Percentiles rank a stretch among this genome's conserved stretches.
These are phyloP conservation scores for Podaxis sp. DNA, from an alignment of 768 basidiomycete genomes.

Conservation along the genomic window DNA sequence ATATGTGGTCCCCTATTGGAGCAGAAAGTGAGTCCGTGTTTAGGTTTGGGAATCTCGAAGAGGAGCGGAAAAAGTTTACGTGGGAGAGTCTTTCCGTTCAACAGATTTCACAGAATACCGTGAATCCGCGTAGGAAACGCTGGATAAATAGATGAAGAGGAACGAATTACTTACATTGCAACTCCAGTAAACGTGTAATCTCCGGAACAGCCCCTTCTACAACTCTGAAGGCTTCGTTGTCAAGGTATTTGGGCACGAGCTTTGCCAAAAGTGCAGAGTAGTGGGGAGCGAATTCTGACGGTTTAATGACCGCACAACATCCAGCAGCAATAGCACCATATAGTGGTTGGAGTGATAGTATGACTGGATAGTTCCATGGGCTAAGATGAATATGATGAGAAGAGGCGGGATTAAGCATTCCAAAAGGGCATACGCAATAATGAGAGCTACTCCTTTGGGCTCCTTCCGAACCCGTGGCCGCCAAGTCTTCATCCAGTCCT, in stretches of 20 bases:
- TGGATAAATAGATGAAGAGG: slow-evolving; percentile 21
- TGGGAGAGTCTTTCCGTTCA: background rate
- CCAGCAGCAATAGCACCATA: slow-evolving; percentile 76
- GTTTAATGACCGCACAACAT: slow-evolving; percentile 64
- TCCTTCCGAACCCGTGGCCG: slow-evolving; percentile 50
- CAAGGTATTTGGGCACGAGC: slow-evolving; percentile 51
- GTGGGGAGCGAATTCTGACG: slow-evolving; percentile 58
- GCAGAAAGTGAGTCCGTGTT: background rate
- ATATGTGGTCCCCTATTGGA: slow-evolving; percentile 34
- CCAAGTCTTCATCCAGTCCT: slow-evolving; percentile 48
- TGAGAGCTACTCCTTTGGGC: slow-evolving; percentile 61
- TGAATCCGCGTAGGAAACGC: slow-evolving; percentile 5
- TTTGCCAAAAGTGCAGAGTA: slow-evolving; percentile 48
- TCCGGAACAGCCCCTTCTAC: slow-evolving; percentile 61
- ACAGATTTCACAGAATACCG: background rate
- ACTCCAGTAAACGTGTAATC: slow-evolving; percentile 48
- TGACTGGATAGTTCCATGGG: slow-evolving; percentile 68
- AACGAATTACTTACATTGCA: slow-evolving; percentile 34
- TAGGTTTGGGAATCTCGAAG: background rate
- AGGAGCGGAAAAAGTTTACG: background rate
- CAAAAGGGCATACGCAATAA: slow-evolving; percentile 51
- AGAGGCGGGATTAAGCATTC: background rate
- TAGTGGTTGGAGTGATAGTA: slow-evolving; percentile 55
- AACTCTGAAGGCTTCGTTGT: slow-evolving; percentile 48
- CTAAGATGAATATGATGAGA: slow-evolving; percentile 25